phyloP scores from a whole-genome alignment of 768 basidiomycete species.

The Agaricus subrufescens region DNA sequence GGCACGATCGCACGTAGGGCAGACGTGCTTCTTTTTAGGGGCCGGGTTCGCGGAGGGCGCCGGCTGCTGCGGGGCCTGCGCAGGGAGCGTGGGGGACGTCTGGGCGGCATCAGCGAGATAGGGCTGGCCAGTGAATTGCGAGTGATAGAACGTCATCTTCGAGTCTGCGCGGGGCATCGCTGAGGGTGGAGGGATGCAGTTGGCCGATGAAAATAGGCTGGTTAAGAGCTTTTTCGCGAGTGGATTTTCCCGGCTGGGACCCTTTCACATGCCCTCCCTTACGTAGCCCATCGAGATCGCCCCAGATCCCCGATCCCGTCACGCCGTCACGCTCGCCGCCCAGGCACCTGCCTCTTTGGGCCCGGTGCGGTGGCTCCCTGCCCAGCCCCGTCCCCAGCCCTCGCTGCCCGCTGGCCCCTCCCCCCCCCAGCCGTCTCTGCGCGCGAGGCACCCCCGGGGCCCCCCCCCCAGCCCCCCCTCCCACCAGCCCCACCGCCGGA shows the following conservation, averaged over 20 bases:
- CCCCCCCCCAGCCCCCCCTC: not conserved
- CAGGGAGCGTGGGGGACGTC: conserved; percentile 23
- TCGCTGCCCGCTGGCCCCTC: not conserved
- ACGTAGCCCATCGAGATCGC: conserved; percentile 8
- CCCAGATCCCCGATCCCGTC: not conserved
- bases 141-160: conserved; percentile 25
- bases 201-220: conserved; percentile 13
- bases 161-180: conserved; percentile 35
- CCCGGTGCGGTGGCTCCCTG: conserved; percentile 1
- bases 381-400: not conserved
- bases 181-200: conserved; percentile 9
- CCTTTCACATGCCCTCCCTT: conserved; percentile 8
- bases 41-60: not conserved
- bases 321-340: conserved; percentile 7
- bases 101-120: conserved; percentile 20
- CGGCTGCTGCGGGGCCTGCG: conserved; percentile 18
- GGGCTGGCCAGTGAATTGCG: conserved; percentile 25
- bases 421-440: not conserved
- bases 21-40: conserved; percentile 55
- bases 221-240: conserved; percentile 10
- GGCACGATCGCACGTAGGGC: conserved; percentile 65
- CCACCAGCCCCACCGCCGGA: too few species aligned
- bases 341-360: conserved; percentile 9
- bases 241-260: conserved; percentile 2
- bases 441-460: too few species aligned